These are phyloP conservation scores for Trichoderma koningiopsis DNA, from an alignment of 2,329 filamentous ascomycete species.

Conservation along the genomic window DNA sequence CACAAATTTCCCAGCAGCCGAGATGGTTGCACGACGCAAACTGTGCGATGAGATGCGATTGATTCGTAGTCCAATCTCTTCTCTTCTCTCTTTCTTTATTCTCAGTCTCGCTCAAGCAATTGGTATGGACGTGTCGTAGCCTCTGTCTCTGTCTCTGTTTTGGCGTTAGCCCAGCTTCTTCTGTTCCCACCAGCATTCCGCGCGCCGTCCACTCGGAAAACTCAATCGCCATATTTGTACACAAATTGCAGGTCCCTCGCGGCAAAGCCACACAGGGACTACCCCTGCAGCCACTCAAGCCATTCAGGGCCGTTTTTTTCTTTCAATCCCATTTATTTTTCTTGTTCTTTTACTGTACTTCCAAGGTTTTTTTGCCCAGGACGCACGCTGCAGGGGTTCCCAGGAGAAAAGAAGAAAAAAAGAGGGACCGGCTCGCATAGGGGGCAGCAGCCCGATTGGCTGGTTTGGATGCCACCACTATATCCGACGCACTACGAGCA, in stretches of 20 bases:
- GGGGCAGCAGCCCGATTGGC: slow-evolving; percentile 22
- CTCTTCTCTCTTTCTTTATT: neutral
- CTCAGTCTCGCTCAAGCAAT: neutral
- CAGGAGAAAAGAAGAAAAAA: neutral
- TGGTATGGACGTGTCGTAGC: neutral
- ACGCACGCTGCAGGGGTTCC: slow-evolving; percentile 13
- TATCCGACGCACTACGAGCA: neutral
- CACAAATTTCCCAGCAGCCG: slow-evolving; percentile 20
- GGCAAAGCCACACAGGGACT: neutral
- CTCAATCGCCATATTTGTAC: neutral
- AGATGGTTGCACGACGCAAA: neutral
- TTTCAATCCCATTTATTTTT: neutral
- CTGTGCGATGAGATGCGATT: neutral
- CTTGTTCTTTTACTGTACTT: neutral
- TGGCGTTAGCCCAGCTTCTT: neutral
- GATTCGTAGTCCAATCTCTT: neutral
- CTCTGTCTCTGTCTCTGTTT: neutral
- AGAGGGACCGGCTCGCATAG: neutral
- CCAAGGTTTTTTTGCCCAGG: slow-evolving; percentile 2
- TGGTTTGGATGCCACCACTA: neutral
- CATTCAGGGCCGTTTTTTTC: neutral
- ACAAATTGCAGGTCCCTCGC: neutral
- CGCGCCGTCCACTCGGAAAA: neutral
- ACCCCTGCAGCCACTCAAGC: slow-evolving; percentile 15
- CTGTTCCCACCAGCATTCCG: neutral